Base-by-base conservation (phyloP, 139 green algal species). In the Coelastrella sp. region DNA sequence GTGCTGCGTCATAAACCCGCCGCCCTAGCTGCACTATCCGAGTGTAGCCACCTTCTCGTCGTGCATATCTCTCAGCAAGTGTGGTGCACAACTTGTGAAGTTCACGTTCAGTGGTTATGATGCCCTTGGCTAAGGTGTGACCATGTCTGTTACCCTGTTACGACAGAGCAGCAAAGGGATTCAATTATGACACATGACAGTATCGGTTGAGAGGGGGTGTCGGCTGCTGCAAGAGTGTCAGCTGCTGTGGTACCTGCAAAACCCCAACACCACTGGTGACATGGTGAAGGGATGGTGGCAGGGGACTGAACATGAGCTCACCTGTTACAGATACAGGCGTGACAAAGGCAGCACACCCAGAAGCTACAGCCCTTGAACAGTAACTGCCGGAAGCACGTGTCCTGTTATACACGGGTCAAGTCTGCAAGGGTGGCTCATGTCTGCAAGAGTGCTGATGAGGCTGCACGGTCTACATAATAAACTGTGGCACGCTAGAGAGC, bases 21-120 rank as follows among this genome's bases (percentile, higher is more conserved):
- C 93, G 90, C 4, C 96, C 86, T 0, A 96, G 90, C 7, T 98
- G 93, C 64, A 73, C 92, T 88, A 92, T 99, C 13, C 83, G 83
- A 3, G 97, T 99, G 93, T 99, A 99, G 61, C 98, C 98, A 7
- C 98, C 98, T 8, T 83, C 60, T 20, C 98, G 89, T 6, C 97
- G 92, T n/a, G 91, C 89, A 90, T 99, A 99, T 17, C 98, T 86
- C 74, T 96, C 89, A 14, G 97, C 96, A 71, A 99, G 79, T 7
- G 92, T 91, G 2, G 90, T 96, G 93, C 99, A 99, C 10, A 99
- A 94, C 88, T 98, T 99, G 86, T 98, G 95, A 80, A 98, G 68
- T 73, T 95, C 94, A 0, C 94, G 93, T 17, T 99, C 95, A 0
- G 92, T 95, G 13, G 94, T 92, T n/a, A 99, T 91, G 47, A 98